These are phyloP conservation scores for Histomonas meleagridis DNA, from an alignment of 208 protist genomes.

Conservation along the genomic window DNA sequence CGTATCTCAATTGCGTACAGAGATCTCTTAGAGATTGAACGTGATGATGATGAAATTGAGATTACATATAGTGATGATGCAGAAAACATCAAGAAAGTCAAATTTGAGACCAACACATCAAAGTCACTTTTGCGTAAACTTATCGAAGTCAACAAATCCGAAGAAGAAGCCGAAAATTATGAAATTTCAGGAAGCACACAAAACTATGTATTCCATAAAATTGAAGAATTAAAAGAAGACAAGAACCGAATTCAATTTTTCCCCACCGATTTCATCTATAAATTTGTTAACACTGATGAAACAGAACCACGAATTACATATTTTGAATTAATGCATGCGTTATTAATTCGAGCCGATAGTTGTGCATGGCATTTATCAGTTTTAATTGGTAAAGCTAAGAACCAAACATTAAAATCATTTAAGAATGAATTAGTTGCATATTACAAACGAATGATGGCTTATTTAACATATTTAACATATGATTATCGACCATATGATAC, in stretches of 20 bases:
- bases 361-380: constrained; percentile 4
- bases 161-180: background rate
- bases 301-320: background rate
- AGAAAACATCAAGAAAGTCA: background rate
- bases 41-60: background rate
- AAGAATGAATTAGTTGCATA: background rate
- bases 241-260: background rate
- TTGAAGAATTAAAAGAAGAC: background rate
- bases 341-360: background rate
- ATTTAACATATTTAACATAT: constrained; percentile 16
- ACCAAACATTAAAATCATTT: background rate
- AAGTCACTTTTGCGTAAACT: background rate
- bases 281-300: background rate
- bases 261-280: background rate
- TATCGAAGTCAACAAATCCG: background rate
- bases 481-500: constrained; percentile 1
- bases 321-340: background rate
- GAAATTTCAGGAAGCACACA: background rate
- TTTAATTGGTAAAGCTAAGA: background rate
- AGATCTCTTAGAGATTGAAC: background rate
- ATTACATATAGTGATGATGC: background rate
- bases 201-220: background rate
- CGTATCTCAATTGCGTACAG: background rate
- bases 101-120: background rate
- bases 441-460: background rate